Percentiles rank a stretch among this genome's conserved stretches.
These are phyloP conservation scores for Periconia sp. DNA, from an alignment of 2,329 filamentous ascomycete genomes.

Conservation along the genomic window DNA sequence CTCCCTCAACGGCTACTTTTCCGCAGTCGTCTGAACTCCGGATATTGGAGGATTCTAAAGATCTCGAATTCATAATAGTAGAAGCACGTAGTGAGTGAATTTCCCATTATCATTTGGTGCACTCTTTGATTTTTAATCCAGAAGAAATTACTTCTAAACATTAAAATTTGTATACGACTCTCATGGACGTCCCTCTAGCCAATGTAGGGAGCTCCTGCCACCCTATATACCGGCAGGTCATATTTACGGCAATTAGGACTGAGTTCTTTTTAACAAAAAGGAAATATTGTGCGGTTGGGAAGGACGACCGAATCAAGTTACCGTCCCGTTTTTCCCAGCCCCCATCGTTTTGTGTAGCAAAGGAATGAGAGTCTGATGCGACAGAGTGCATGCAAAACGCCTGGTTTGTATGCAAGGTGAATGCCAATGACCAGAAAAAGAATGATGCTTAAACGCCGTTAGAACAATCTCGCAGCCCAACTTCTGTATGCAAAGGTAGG, in stretches of 20 bases:
- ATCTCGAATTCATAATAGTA: too few species aligned
- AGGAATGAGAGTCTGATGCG: not conserved
- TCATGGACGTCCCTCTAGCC: not conserved
- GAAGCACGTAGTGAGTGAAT: too few species aligned
- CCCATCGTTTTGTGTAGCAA: not conserved
- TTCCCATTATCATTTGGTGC: too few species aligned
- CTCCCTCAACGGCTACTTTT: too few species aligned
- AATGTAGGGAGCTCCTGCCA: not conserved
- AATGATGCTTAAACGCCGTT: constrained; percentile 8
- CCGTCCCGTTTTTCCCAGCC: not conserved
- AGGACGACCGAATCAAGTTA: too few species aligned
- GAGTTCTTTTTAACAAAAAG: not conserved
- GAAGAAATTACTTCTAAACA: not conserved
- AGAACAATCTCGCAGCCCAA: not conserved
- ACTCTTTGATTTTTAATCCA: too few species aligned
- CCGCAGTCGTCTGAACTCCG: too few species aligned
- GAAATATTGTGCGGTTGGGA: too few species aligned
- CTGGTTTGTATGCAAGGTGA: not conserved
- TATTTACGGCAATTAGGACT: not conserved
- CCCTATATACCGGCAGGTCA: not conserved
- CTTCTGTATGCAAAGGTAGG: constrained; percentile 3
- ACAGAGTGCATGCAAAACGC: constrained; percentile 1
- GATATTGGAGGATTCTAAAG: too few species aligned
- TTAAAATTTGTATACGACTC: not conserved
- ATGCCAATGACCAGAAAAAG: not conserved